phyloP scores from a whole-genome alignment of 1,284 basidiomycete species.

The Sporisorium iseilematis-ciliati region DNA sequence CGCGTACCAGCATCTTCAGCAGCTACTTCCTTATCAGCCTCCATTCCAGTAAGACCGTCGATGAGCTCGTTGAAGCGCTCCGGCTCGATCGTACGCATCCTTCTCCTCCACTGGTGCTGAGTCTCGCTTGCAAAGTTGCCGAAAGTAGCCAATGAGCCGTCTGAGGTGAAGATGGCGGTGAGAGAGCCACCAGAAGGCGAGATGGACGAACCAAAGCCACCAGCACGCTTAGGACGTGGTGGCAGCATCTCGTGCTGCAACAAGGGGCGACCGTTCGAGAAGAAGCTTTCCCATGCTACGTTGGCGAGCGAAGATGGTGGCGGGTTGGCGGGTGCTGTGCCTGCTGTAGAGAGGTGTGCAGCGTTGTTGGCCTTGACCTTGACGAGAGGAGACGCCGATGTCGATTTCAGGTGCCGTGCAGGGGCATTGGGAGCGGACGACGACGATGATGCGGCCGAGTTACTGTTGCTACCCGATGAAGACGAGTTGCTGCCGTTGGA shows the following conservation, averaged over 20 bases:
- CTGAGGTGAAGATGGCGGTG: slow-evolving; percentile 41
- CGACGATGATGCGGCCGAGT: slow-evolving; percentile 36
- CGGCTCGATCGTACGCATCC: slow-evolving; percentile 45
- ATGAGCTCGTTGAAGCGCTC: slow-evolving; percentile 54
- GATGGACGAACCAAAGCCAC: slow-evolving; percentile 31
- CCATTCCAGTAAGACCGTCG: slow-evolving; percentile 37
- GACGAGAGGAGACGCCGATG: slow-evolving; percentile 29
- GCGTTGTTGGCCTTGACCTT: slow-evolving; percentile 24
- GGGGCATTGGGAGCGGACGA: slow-evolving; percentile 27
- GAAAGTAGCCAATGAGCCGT: slow-evolving; percentile 41
- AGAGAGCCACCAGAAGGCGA: slow-evolving; percentile 36
- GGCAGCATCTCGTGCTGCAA: slow-evolving; percentile 59
- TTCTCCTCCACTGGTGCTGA: slow-evolving; percentile 40
- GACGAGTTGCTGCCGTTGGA: slow-evolving; percentile 33
- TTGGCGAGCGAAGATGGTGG: slow-evolving; percentile 47
- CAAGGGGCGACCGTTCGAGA: slow-evolving; percentile 51
- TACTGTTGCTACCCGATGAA: slow-evolving; percentile 25
- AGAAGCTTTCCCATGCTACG: slow-evolving; percentile 57
- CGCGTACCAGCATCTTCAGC: slow-evolving; percentile 19
- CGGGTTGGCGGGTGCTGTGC: slow-evolving; percentile 43
- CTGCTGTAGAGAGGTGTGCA: slow-evolving; percentile 18
- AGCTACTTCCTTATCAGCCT: slow-evolving; percentile 10
- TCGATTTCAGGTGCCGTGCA: slow-evolving; percentile 14
- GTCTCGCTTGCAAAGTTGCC: slow-evolving; percentile 41
- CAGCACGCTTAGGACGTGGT: slow-evolving; percentile 40